Conservation (phyloP, 2,329 filamentous ascomycete genomes). For the Plectosphaerella plurivora region DNA sequence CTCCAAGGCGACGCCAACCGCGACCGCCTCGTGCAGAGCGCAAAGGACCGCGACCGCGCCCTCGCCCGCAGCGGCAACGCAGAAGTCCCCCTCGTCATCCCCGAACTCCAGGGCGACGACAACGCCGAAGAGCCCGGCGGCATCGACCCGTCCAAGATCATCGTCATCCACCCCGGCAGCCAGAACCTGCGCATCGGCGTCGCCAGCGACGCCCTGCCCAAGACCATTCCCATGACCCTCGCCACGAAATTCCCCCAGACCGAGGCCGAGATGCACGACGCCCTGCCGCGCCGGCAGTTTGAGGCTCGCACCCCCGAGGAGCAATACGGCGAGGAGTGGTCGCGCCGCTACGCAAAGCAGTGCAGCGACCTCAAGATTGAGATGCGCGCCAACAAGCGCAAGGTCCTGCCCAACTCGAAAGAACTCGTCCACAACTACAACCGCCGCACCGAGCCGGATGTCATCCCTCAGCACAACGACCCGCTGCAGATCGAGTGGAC, state of each 20-base stretch:
- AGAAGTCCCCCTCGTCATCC: conserved; percentile 57
- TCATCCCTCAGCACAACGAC: conserved; percentile 92
- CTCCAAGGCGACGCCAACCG: conserved; percentile 83
- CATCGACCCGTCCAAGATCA: conserved; percentile 78
- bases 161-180: conserved; percentile 92
- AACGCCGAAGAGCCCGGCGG: conserved; percentile 48
- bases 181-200: conserved; percentile 93
- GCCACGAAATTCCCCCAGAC: conserved; percentile 73
- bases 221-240: conserved; percentile 89
- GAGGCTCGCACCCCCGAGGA: conserved; percentile 65
- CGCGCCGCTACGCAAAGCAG: conserved; percentile 74
- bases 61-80: conserved; percentile 70
- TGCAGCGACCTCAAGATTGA: conserved; percentile 81
- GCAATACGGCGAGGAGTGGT: conserved; percentile 80
- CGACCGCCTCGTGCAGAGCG: conserved; percentile 77
- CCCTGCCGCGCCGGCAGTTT: conserved; percentile 67
- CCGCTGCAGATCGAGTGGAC: conserved; percentile 95
- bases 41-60: conserved; percentile 82
- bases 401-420: conserved; percentile 95
- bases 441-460: conserved; percentile 73
- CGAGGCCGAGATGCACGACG: conserved; percentile 79
- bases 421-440: conserved; percentile 96
- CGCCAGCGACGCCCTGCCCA: conserved; percentile 91
- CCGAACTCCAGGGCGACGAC: conserved; percentile 57
- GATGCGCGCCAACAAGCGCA: conserved; percentile 90